Evolutionary conservation across 73 alveolate species (phyloP).

Genomic region (Stentor coeruleus): DNA sequence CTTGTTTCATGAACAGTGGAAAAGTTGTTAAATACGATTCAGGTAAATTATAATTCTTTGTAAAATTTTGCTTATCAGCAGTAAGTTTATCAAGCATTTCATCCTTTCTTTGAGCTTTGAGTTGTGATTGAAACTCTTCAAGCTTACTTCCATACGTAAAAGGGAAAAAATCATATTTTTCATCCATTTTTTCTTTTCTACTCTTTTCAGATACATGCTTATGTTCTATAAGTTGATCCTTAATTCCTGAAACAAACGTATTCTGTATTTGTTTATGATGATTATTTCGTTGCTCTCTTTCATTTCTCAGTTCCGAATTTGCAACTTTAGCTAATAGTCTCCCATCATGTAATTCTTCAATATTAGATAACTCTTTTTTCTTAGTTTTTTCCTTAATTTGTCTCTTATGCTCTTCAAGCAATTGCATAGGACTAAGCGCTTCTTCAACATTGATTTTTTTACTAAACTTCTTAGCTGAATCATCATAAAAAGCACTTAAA

Average conservation of each 20-base stretch:
- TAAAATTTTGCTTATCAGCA: not conserved
- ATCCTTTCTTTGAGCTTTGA: not conserved
- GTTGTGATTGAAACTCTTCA: not conserved
- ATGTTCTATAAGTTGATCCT: not conserved
- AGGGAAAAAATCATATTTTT: slow-evolving; percentile 1
- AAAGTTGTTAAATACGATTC: not conserved
- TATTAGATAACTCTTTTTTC: too few relatives aligned
- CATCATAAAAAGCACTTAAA: not conserved
- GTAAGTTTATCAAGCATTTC: not conserved
- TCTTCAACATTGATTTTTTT: not conserved
- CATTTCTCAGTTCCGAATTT: not conserved
- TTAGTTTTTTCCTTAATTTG: not conserved
- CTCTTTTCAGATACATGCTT: not conserved
- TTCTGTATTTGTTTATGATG: not conserved
- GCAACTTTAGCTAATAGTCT: not conserved
- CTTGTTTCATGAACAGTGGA: not conserved
- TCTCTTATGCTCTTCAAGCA: not conserved
- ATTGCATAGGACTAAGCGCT: not conserved
- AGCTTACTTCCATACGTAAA: not conserved
- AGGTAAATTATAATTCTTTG: not conserved
- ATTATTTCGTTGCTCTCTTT: not conserved
- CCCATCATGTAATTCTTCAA: not conserved
- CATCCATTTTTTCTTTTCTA: not conserved
- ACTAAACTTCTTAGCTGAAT: not conserved
- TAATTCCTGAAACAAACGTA: not conserved